Conservation (phyloP, 1,284 basidiomycete species). For the Ustanciosporium gigantosporum region DNA sequence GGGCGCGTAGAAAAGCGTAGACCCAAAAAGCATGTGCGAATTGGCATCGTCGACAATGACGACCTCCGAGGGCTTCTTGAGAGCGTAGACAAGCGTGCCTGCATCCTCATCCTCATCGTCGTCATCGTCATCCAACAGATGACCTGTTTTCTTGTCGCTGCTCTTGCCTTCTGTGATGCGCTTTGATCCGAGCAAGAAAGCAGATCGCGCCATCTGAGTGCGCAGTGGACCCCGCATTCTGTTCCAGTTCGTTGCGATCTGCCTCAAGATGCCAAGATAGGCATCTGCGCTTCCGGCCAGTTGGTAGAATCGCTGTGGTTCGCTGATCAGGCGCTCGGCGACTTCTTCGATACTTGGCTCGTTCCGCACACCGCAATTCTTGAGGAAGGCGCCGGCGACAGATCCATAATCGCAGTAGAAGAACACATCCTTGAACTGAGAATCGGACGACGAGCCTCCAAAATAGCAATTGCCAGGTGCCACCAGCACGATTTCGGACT, state of each 20-base stretch:
- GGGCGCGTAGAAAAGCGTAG: constrained; percentile 72
- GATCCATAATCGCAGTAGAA: constrained; percentile 83
- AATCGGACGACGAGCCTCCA: constrained; percentile 28
- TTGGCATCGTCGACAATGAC: constrained; percentile 60
- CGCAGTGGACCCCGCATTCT: constrained; percentile 69
- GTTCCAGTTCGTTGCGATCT: constrained; percentile 76
- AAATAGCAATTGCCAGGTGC: constrained; percentile 68
- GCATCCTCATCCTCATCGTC: constrained; percentile 55
- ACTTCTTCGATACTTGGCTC: constrained; percentile 84
- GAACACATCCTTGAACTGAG: constrained; percentile 65
- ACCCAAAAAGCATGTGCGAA: constrained; percentile 58
- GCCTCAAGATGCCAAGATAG: constrained; percentile 76
- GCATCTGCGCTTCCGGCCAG: constrained; percentile 70
- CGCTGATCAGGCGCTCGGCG: constrained; percentile 54
- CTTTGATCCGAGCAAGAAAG: constrained; percentile 75
- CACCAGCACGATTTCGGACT: constrained; percentile 26
- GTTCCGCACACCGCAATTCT: constrained; percentile 81
- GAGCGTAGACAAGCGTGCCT: constrained; percentile 53
- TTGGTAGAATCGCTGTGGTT: constrained; percentile 72
- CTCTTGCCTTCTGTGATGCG: constrained; percentile 60
- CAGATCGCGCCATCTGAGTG: constrained; percentile 70
- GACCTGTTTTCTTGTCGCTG: constrained; percentile 5
- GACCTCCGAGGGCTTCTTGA: constrained; percentile 56
- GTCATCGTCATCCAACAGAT: constrained; percentile 34
- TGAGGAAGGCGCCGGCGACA: constrained; percentile 77